Conservation (phyloP, 257 asterid species). For the Ophiorrhiza pumila region DNA sequence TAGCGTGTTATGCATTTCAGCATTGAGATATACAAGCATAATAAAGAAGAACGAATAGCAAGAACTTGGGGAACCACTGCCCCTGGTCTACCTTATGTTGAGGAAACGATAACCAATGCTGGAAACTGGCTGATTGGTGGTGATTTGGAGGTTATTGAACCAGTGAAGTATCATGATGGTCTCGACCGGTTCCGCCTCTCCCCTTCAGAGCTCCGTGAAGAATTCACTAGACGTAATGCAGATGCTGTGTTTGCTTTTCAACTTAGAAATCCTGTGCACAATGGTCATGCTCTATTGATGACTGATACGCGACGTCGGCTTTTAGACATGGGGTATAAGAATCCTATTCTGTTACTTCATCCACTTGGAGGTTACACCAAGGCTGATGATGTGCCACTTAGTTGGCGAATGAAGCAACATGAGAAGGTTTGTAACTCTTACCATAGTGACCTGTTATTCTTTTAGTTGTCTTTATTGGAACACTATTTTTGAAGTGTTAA, state of each 20-base stretch:
- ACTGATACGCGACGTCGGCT: constrained; percentile 88
- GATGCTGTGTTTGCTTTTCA: constrained; percentile 97
- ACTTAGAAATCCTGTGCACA: constrained; percentile 93
- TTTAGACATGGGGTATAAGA: constrained; percentile 86
- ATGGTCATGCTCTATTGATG: constrained; percentile 89
- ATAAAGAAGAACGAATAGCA: constrained; percentile 88
- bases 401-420: constrained; percentile 96
- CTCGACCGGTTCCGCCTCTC: constrained; percentile 82
- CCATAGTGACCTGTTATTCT: background rate
- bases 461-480: background rate
- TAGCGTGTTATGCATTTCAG: constrained; percentile 33
- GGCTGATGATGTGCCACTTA: constrained; percentile 90
- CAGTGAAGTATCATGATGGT: constrained; percentile 64
- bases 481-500: background rate
- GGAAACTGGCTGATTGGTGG: constrained; percentile 97
- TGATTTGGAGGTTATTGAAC: constrained; percentile 74
- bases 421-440: constrained; percentile 57
- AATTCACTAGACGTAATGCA: constrained; percentile 68
- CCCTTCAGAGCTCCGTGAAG: constrained; percentile 71
- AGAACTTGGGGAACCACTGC: constrained; percentile 97
- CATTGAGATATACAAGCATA: constrained; percentile 84
- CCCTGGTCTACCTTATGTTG: constrained; percentile 81
- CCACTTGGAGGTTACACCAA: constrained; percentile 94
- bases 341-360: constrained; percentile 78
- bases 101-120: constrained; percentile 54